Base-by-base conservation (phyloP, 1,284 basidiomycete species). In the Leccinum olivaceoglutinosum region DNA sequence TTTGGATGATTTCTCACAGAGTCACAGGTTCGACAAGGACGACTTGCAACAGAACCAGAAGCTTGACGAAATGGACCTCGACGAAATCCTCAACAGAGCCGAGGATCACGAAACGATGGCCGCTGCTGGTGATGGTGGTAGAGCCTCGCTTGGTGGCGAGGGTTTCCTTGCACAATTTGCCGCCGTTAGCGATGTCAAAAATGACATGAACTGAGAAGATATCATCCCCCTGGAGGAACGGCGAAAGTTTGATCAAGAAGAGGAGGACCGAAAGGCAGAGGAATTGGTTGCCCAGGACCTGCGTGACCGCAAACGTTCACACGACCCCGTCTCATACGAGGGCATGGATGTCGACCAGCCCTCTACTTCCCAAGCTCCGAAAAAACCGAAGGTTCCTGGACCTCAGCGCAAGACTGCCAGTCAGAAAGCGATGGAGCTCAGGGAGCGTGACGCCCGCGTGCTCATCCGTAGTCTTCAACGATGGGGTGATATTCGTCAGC, bases 61-160 rank as follows among this genome's bases (percentile, higher is more conserved):
- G 79, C 88, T 99, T 55, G 96, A 98, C 73, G 95, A 98, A 75
- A 96, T 99, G 94, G 96, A 99, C 76, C 87, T 99, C 14, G 97
- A 99, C 76, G 97, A 98, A 69, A 96, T 99, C 71, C 86, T 99
- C 62, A 96, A 91, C 73, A 91, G 94, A 67, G 97, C 97, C 55
- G 97, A 99, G 76, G 94, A 93, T 69, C 96, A 97, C 77, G 97
- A 99, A 78, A 99, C 97, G 1, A 85, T 95, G 69, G 88, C 88
- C 10, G 86, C 87, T 51, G 84, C 84, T 54, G 89, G 86, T 39
- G 93, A 95, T 38, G 87, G 87, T 25, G 25, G 25, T 66, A 86
- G 88, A 55, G 82, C 90, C 32, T 98, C 96, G 3, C 85, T 98
- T 16, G 97, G 97, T 77, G 96, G 97, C 63, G 94, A 98, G 79